Conservation (phyloP, 176 grass and related monocot genomes). For the Aechmea fasciata region DNA sequence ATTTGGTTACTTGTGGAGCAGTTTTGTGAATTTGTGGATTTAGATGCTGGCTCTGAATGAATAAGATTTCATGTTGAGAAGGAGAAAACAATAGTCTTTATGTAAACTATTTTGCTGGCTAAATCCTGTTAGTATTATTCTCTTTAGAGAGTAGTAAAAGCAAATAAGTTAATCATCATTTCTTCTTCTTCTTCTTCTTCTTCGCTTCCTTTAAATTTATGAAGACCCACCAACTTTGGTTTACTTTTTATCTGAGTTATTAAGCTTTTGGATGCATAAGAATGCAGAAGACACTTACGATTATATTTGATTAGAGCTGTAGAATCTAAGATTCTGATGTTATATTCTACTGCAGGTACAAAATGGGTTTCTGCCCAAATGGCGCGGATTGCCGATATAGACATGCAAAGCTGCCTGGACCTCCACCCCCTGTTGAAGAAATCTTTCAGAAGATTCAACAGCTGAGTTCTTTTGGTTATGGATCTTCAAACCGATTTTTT, state of each 20-base stretch:
- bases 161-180: not conserved
- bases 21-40: no score
- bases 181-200: not conserved
- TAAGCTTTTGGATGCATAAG: no score
- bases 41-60: no score
- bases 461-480: slow-evolving; percentile 34
- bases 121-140: not conserved
- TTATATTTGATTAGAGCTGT: not conserved
- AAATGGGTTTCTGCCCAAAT: slow-evolving; percentile 98
- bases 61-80: not conserved
- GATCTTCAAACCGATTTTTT: slow-evolving; percentile 41
- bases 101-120: not conserved
- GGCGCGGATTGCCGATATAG: slow-evolving; percentile 81
- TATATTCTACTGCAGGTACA: slow-evolving; percentile 50
- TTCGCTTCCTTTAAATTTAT: not conserved
- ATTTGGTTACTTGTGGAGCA: no score
- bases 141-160: not conserved
- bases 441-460: slow-evolving; percentile 79
- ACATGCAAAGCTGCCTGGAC: slow-evolving; percentile 53
- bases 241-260: no score
- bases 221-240: no score
- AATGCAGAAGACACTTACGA: not conserved
- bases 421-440: slow-evolving; percentile 74
- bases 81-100: not conserved
- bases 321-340: not conserved